Evolutionary conservation across 768 basidiomycete species (phyloP).

Genomic region (Panaeolus cyanescens): DNA sequence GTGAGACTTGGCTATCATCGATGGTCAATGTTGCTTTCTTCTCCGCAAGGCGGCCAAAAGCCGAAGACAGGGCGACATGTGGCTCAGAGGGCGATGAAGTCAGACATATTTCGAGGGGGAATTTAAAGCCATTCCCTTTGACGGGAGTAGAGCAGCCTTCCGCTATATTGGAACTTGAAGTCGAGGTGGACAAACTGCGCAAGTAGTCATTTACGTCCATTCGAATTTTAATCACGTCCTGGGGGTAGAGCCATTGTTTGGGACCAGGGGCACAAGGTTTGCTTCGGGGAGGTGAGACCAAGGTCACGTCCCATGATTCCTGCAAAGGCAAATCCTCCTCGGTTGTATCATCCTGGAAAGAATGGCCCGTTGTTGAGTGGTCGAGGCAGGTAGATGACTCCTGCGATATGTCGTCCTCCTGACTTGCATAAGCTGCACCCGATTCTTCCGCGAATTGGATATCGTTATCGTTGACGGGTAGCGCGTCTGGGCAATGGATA

Average conservation of each 20-base stretch:
- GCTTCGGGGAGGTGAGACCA: conserved; percentile 9
- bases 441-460: background rate
- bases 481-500: background rate
- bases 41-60: background rate
- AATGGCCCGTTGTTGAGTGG: background rate
- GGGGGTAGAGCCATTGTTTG: conserved; percentile 14
- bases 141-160: background rate
- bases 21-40: background rate
- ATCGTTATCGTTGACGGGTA: background rate
- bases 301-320: conserved; percentile 14
- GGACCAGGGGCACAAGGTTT: conserved; percentile 15
- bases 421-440: background rate
- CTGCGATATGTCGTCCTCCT: background rate
- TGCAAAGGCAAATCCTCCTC: conserved; percentile 2
- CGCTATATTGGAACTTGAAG: background rate
- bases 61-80: background rate
- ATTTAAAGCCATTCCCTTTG: background rate
- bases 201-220: background rate
- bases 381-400: background rate
- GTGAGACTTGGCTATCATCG: background rate
- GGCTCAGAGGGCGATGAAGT: background rate
- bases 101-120: background rate
- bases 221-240: conserved; percentile 12
- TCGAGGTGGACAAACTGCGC: conserved; percentile 4
- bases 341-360: background rate